Evolutionary conservation across 2,329 filamentous ascomycete genomes (phyloP), one percentile per base, ranked within the genome.

Genomic region (Uncinocarpus reesii): DNA sequence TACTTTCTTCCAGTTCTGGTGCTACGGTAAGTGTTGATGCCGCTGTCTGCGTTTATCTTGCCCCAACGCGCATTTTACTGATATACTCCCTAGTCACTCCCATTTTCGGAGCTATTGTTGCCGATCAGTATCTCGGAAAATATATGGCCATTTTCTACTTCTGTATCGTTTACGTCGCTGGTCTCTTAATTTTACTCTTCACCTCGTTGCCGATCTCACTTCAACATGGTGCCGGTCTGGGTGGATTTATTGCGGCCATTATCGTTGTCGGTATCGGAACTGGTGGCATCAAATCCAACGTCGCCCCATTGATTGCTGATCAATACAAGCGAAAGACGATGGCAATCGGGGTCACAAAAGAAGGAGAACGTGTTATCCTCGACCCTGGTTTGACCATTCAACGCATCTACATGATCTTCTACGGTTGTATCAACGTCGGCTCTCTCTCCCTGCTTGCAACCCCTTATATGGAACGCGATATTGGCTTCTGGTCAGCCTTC

Each of bases 391-490:
- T 83, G 47, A 85, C 82, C 1, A 75, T 81, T 53, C 77, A 81
- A 58, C 73, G 79, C 41, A 79, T 85, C 52, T 85, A 83, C 70
- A 83, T 80, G 79, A 76, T 85, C 59, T 86, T 85, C 68, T 86
- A 86, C 65, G 73, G 75, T 62, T 82, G 78, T 65, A 85, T 86
- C 60, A 86, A 87, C 64, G 56, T 87, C 13, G 84, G 83, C n/a
- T 77, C 80, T 1, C 70, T 88, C 5, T 83, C 78, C 0, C 70
- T 78, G 47, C 73, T 86, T 55, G 79, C 76, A 5, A 86, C 80
- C 0, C 78, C 78, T 1, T 80, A 79, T 60, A 75, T 86, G 69
- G 84, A 88, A 62, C 68, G 75, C 50, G 74, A 81, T 56, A 64
- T 80, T 49, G 80, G 79, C 3, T 87, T 85, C 65, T 76, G 81